These are phyloP conservation scores for Phialemoniopsis sp. DNA, from an alignment of 2,329 filamentous ascomycete genomes.

Conservation along the genomic window DNA sequence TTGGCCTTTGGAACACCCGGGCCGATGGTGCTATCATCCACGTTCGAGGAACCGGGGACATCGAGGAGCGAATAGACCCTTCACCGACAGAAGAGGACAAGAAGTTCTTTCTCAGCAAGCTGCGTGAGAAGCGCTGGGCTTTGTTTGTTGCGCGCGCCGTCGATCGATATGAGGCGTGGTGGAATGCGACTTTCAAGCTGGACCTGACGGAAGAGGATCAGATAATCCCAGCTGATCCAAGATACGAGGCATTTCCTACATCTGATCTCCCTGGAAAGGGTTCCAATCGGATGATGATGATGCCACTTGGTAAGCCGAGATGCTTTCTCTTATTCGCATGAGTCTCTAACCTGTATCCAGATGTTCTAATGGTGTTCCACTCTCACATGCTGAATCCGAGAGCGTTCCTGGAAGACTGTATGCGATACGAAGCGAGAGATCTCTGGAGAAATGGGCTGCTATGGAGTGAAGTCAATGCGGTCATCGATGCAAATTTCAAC, in stretches of 20 bases:
- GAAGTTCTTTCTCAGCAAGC: constrained; percentile 40
- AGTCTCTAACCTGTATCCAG: constrained; percentile 23
- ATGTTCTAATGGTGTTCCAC: constrained; percentile 79
- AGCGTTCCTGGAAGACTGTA: constrained; percentile 68
- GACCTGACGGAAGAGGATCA: constrained; percentile 25
- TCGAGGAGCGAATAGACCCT: neutral
- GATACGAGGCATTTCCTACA: constrained; percentile 28
- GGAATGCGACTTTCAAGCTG: constrained; percentile 31
- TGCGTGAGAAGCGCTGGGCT: constrained; percentile 71
- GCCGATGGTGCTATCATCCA: constrained; percentile 17
- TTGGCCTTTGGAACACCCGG: constrained; percentile 51
- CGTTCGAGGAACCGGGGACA: neutral
- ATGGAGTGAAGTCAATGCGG: constrained; percentile 54
- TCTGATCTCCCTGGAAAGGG: constrained; percentile 23
- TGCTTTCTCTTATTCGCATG: neutral
- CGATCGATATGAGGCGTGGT: constrained; percentile 66
- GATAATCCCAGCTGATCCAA: neutral
- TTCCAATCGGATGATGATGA: constrained; percentile 38
- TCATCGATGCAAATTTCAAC: constrained; percentile 55
- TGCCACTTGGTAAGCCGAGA: constrained; percentile 50
- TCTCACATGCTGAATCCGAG: constrained; percentile 74
- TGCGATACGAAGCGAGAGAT: constrained; percentile 50
- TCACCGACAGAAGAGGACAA: constrained; percentile 20
- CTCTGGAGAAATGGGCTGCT: constrained; percentile 63
- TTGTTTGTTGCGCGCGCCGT: constrained; percentile 66